Percentiles rank a stretch among this genome's conserved stretches.
Evolutionary conservation across 2,329 filamentous ascomycete genomes (phyloP).

Genomic region (Calonectria ilicicola): DNA sequence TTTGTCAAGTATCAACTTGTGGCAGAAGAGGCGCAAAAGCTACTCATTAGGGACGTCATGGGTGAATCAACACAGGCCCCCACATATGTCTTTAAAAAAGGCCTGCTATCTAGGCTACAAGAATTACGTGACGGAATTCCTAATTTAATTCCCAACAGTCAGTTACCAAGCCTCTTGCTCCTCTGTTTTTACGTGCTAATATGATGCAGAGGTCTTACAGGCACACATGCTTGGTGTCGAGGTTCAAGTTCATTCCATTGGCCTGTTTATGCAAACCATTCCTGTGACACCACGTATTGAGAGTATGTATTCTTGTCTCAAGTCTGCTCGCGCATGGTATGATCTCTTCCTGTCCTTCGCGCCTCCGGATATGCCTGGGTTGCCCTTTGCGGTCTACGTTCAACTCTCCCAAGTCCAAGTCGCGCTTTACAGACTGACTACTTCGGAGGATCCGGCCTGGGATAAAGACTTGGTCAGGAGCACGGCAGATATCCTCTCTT

Average conservation of each 20-base stretch:
- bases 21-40: conserved; percentile 51
- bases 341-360: conserved; percentile 51
- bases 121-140: conserved; percentile 40
- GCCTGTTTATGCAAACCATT: conserved; percentile 47
- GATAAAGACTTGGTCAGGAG: conserved; percentile 51
- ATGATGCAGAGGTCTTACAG: conserved; percentile 43
- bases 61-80: conserved; percentile 42
- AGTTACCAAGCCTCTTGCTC: conserved; percentile 16
- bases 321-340: conserved; percentile 50
- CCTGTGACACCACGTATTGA: conserved; percentile 48
- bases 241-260: conserved; percentile 47
- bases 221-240: conserved; percentile 47
- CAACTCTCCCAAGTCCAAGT: conserved; percentile 52
- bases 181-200: conserved; percentile 11
- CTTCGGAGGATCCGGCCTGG: conserved; percentile 55
- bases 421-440: conserved; percentile 53
- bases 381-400: conserved; percentile 50
- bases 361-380: conserved; percentile 42
- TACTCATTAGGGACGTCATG: conserved; percentile 46
- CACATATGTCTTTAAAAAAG: conserved; percentile 48
- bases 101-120: conserved; percentile 44
- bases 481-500: conserved; percentile 49
- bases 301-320: conserved; percentile 51
- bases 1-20: conserved; percentile 54
- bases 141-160: conserved; percentile 43